Evolutionary conservation across 306 rosid genomes (phyloP).

Genomic region (Rosa chinensis): DNA sequence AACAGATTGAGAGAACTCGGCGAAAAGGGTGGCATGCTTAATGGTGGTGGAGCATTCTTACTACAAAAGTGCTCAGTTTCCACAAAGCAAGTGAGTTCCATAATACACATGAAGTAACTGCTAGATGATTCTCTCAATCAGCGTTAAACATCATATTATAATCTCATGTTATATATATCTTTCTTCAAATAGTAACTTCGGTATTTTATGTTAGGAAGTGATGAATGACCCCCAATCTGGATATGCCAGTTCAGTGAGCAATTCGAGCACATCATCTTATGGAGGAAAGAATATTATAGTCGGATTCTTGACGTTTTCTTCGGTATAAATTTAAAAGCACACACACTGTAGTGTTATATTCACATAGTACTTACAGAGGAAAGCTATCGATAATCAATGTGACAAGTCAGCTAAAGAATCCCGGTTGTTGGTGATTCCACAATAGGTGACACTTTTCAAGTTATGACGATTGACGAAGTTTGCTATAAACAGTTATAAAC

Average conservation of each 20-base stretch:
- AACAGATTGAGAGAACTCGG: conserved; percentile 11
- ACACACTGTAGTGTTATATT: no score
- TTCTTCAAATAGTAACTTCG: background rate
- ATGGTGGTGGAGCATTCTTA: background rate
- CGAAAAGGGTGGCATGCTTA: background rate
- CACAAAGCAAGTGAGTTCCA: background rate
- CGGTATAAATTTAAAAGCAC: no score
- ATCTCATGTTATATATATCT: background rate
- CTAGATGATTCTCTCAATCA: background rate
- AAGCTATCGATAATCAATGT: no score
- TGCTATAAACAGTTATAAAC: background rate
- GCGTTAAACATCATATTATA: background rate
- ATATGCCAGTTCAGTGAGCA: background rate
- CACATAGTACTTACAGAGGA: no score
- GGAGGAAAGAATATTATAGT: background rate
- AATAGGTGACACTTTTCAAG: no score
- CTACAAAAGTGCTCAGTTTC: background rate
- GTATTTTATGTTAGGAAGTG: background rate
- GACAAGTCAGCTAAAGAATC: no score
- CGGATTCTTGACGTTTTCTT: background rate
- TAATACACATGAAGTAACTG: background rate
- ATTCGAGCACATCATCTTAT: background rate
- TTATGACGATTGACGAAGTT: no score
- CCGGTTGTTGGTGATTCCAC: no score
- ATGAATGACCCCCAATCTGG: background rate